Evolutionary conservation across 495 filamentous ascomycete species (phyloP).

Genomic region (Neurospora sp.): DNA sequence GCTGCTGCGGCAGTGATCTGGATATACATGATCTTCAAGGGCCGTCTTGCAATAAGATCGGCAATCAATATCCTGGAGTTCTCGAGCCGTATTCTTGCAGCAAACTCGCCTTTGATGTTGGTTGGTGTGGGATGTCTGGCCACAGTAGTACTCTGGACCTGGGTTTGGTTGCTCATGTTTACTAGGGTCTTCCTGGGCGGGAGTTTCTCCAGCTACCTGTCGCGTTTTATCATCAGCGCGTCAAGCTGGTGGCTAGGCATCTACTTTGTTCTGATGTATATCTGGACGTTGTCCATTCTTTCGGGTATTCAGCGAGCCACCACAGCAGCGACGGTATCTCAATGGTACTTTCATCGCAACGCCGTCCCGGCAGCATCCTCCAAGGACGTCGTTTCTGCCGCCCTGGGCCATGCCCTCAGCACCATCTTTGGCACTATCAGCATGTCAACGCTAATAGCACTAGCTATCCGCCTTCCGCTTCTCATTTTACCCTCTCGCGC

Average conservation of each 20-base stretch:
- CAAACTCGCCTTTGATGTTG: constrained; percentile 72
- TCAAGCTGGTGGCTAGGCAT: constrained; percentile 85
- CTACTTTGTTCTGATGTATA: constrained; percentile 85
- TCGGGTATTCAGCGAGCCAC: constrained; percentile 81
- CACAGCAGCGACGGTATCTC: constrained; percentile 88
- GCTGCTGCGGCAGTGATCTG: constrained; percentile 64
- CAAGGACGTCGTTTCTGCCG: constrained; percentile 69
- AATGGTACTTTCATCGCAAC: constrained; percentile 98
- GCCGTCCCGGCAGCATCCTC: constrained; percentile 65
- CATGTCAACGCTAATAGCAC: constrained; percentile 66
- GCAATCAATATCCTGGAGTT: constrained; percentile 86
- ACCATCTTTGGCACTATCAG: constrained; percentile 92
- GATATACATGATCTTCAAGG: constrained; percentile 69
- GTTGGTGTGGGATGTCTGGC: constrained; percentile 72
- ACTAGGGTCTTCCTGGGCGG: constrained; percentile 86
- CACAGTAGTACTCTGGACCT: constrained; percentile 76
- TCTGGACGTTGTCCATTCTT: constrained; percentile 85
- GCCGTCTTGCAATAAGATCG: constrained; percentile 66
- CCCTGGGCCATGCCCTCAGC: constrained; percentile 64
- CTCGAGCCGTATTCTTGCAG: constrained; percentile 72
- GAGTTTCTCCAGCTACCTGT: constrained; percentile 50
- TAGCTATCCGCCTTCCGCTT: constrained; percentile 77
- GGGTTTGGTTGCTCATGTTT: constrained; percentile 96
- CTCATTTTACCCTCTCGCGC: constrained; percentile 69
- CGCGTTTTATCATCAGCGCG: constrained; percentile 65